These are phyloP conservation scores for Coemansia furcata DNA, from an alignment of 192 early-diverging fungal species.

Conservation along the genomic window DNA sequence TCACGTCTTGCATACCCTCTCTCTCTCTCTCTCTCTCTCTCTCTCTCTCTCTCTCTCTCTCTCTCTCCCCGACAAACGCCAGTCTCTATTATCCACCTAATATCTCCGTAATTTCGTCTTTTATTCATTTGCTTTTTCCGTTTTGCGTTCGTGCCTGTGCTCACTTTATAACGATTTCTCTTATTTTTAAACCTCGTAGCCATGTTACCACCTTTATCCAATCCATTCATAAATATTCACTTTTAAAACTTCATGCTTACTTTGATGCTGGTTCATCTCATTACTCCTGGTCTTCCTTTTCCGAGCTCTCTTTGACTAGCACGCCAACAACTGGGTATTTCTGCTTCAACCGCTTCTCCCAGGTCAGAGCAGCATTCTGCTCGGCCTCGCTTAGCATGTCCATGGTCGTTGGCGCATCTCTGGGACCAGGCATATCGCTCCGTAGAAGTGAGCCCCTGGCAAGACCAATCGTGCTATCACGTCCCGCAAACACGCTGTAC, in stretches of 20 bases:
- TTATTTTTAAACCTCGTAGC: not conserved
- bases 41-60: not conserved
- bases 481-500: constrained; percentile 88
- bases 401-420: constrained; percentile 68
- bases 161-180: not conserved
- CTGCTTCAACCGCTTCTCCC: constrained; percentile 67
- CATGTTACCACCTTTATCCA: not conserved
- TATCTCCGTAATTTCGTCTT: not conserved
- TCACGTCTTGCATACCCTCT: not conserved
- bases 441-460: constrained; percentile 81
- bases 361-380: constrained; percentile 60
- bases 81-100: not conserved
- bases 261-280: not conserved
- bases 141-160: constrained; percentile 7
- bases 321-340: constrained; percentile 72
- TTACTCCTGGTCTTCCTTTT: too few species aligned
- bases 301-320: constrained; percentile 41
- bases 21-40: not conserved
- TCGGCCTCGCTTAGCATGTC: constrained; percentile 66
- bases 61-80: not conserved
- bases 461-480: constrained; percentile 83
- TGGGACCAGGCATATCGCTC: constrained; percentile 55
- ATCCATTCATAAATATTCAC: not conserved
- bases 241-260: not conserved
- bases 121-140: constrained; percentile 6